Base-by-base conservation (phyloP, 208 protist species). In the Leishmania martiniquensis region DNA sequence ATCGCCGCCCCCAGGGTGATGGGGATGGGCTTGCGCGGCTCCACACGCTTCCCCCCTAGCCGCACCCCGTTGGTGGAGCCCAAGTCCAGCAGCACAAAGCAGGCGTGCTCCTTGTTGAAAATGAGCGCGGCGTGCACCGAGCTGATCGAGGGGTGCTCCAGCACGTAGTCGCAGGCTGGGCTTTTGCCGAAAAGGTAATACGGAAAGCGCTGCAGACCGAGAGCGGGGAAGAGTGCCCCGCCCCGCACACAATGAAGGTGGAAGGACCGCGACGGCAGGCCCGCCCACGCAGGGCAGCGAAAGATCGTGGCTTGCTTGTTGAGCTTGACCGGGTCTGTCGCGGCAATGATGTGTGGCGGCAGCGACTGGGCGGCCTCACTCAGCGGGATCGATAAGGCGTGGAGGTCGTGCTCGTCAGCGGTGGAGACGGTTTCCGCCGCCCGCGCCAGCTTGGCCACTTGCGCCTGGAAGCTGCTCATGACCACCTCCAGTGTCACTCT, bases 121-220 rank as follows among this genome's bases (percentile, higher is more conserved):
- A 97, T 91, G 22, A 98, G 60, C 17, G 90, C 95, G 15, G 88
- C 88, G 76, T 98, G 95, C n/a, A 97, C 85, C 42, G 82, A 83
- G 77, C 90, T 96, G 76, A 96, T 83, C 2, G 93, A 97, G 1
- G 89, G 88, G 85, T 98, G 95, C 70, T 96, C 88, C 52, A 97
- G 81, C n/a, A 89, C 82, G 85, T 96, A 96, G 83, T 98, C 95
- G 75, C 91, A 95, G 37, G 93, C 86, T 15, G 47, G 4, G 83
- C 77, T 95, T 76, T 89, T 84, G 49, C 95, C 95, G 62, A 98
- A 88, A 12, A 98, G 88, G 65, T 98, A 98, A 84, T 92, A 97
- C 1, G 95, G 91, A 77, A 93, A 95, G 34, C 92, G 85, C 57
- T 92, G 81, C 3, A 97, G 79, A 6, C 84, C 87, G 4, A 97